Evolutionary conservation across 176 grass and related monocot genomes (phyloP).

Genomic region (Carex scoparia): DNA sequence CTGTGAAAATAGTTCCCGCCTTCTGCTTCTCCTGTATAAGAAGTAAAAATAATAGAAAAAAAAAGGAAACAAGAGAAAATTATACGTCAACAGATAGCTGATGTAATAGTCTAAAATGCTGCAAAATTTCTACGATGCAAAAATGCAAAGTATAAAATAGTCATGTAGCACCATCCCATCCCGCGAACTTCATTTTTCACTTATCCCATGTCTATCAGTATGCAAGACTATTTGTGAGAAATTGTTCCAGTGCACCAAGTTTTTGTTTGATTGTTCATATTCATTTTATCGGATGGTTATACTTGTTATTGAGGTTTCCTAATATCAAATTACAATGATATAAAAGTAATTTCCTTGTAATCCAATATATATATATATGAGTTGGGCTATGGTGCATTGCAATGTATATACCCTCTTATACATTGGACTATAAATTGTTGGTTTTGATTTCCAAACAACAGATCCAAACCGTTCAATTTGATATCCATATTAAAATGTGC

Average conservation of each 20-base stretch:
- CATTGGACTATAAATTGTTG: no score
- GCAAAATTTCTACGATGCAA: not conserved
- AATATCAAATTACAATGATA: not conserved
- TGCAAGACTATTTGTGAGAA: not conserved
- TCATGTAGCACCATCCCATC: not conserved
- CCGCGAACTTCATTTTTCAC: not conserved
- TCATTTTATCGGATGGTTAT: not conserved
- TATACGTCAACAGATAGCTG: not conserved
- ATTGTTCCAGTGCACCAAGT: not conserved
- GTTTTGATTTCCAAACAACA: no score
- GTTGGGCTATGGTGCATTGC: no score
- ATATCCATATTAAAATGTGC: no score
- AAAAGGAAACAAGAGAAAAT: slow-evolving; percentile 31
- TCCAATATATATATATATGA: not conserved
- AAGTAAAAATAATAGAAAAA: slow-evolving; percentile 22
- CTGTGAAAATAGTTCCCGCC: slow-evolving; percentile 42
- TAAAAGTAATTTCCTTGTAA: not conserved
- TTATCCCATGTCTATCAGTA: not conserved
- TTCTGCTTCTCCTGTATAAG: slow-evolving; percentile 53
- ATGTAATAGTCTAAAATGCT: not conserved
- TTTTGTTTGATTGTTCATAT: not conserved
- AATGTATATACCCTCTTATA: no score
- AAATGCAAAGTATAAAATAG: not conserved
- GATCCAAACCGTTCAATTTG: no score
- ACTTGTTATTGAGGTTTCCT: not conserved